Base-by-base conservation (phyloP, 371 early-diverging fungal genomes). In the Syncephalastrum racemosum region DNA sequence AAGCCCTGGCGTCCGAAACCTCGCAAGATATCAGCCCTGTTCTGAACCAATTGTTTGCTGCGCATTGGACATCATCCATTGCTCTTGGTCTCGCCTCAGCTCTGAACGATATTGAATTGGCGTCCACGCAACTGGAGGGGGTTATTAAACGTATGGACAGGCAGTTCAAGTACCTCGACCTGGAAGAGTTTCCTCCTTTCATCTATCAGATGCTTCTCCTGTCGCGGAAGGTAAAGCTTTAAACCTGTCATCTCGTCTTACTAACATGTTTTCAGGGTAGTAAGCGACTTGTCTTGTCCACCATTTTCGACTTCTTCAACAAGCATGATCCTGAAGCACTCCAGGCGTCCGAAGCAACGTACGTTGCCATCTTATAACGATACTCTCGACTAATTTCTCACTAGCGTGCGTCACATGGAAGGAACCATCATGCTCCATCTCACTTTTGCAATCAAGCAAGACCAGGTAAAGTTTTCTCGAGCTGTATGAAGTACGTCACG, bases 351-450 rank as follows among this genome's bases (percentile, higher is more conserved):
- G 20, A 18, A 27, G 31, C 27, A 45, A 47, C 16, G 39, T 25
- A 16, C 25, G 18, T 14, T 23, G 45, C 23, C 19, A 18, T n/a
- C 43, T 20, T 46, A 44, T 8, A 36, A 40, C 10, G 14, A 46
- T 18, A 47, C 15, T 10, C 44, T 20, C 15, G 23, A 47, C 10
- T 62, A 40, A 10, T 20, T 12, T 14, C 42, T 13, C 18, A 31
- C 46, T 14, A 54, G 64, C n/a, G 36, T 39, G 49, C 46, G 44
- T 25, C 55, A 70, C 3, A 76, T 81, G 54, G 81, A 84, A 67
- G 83, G 85, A 23, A 84, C 82, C 5, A 80, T 79, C 6, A 79
- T 86, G 63, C 66, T 86, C 20, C 85, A 86, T 51, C 66, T 86
- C 23, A 70, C 79, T 23, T 86, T 82, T 60, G 85, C 85, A 14